phyloP scores from a whole-genome alignment of 2,329 filamentous ascomycete species.

The Stachybotrys echinatus region DNA sequence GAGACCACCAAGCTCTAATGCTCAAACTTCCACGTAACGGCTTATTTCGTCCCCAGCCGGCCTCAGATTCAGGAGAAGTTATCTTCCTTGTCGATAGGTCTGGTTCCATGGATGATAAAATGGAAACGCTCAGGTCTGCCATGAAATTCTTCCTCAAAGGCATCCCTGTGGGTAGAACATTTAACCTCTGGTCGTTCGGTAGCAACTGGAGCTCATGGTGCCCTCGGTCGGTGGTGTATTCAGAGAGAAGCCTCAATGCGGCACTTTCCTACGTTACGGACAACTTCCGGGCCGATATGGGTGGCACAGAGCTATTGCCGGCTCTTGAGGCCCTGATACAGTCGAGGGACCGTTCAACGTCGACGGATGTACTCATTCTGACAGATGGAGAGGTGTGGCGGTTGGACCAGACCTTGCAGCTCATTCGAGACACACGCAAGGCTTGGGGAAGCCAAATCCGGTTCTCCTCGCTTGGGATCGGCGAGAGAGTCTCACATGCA shows the following conservation, averaged over 20 bases:
- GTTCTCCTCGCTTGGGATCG: slow-evolving; percentile 54
- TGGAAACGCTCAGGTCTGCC: slow-evolving; percentile 40
- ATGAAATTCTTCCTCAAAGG: slow-evolving; percentile 54
- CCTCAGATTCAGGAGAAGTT: neutral
- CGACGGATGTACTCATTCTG: slow-evolving; percentile 4
- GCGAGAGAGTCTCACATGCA: slow-evolving; percentile 45
- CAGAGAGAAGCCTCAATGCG: neutral
- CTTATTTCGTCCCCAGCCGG: neutral
- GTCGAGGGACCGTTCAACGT: neutral
- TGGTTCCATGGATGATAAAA: slow-evolving; percentile 39
- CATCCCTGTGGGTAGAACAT: slow-evolving; percentile 25
- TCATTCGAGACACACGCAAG: slow-evolving; percentile 1
- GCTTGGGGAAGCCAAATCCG: slow-evolving; percentile 31
- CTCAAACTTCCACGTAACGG: neutral
- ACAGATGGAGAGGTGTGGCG: slow-evolving; percentile 4
- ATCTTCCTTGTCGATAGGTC: slow-evolving; percentile 21
- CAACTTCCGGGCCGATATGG: slow-evolving; percentile 4
- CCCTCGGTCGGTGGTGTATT: slow-evolving; percentile 1
- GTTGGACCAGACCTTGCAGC: slow-evolving; percentile 1
- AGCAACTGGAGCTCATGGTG: neutral
- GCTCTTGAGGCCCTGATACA: neutral
- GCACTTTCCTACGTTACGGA: slow-evolving; percentile 3
- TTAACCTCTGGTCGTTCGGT: slow-evolving; percentile 41
- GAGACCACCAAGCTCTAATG: slow-evolving; percentile 4
- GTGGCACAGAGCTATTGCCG: slow-evolving; percentile 4